A percentile compares a stretch with the other conserved stretches of the same genome.
phyloP scores from a whole-genome alignment of 2,329 filamentous ascomycete species.

The Fonsecaea nubica region DNA sequence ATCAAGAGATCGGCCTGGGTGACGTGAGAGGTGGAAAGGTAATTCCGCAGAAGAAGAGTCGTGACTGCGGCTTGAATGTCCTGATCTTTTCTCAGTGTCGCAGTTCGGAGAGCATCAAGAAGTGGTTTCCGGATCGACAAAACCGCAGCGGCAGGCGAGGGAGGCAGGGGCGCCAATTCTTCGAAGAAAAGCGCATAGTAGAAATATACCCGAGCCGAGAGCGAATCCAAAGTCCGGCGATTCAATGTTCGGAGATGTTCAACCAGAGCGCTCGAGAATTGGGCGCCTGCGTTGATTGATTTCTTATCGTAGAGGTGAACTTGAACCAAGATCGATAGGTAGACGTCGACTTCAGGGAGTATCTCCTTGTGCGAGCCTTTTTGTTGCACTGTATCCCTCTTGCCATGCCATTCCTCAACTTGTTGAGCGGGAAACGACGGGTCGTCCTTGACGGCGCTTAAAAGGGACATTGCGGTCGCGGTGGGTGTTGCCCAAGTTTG shows the following conservation, averaged over 20 bases:
- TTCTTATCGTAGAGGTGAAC: slow-evolving; percentile 88
- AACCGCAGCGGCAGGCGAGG: slow-evolving; percentile 85
- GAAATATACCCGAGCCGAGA: slow-evolving; percentile 96
- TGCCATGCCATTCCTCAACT: slow-evolving; percentile 65
- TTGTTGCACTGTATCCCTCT: slow-evolving; percentile 72
- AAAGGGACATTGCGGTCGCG: slow-evolving; percentile 70
- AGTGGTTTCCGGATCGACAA: slow-evolving; percentile 85
- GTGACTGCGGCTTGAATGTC: slow-evolving; percentile 98
- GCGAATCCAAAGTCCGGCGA: slow-evolving; percentile 88
- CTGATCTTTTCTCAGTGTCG: slow-evolving; percentile 94
- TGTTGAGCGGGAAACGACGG: slow-evolving; percentile 64
- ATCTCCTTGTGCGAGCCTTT: slow-evolving; percentile 73
- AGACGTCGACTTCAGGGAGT: slow-evolving; percentile 86
- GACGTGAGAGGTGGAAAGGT: slow-evolving; percentile 94
- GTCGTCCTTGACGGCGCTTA: slow-evolving; percentile 70
- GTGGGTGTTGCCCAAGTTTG: slow-evolving; percentile 77
- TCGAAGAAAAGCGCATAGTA: slow-evolving; percentile 97
- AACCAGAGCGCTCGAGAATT: slow-evolving; percentile 83
- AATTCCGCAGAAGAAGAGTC: slow-evolving; percentile 91
- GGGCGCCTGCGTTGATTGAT: slow-evolving; percentile 76
- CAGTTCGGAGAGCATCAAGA: slow-evolving; percentile 85
- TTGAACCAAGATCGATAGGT: slow-evolving; percentile 83
- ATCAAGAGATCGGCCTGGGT: slow-evolving; percentile 94
- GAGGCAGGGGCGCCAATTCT: slow-evolving; percentile 83
- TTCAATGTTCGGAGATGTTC: slow-evolving; percentile 88